Evolutionary conservation across 1,284 basidiomycete genomes (phyloP), one percentile per base, ranked within the genome.

Genomic region (Ceratobasidium sp.): DNA sequence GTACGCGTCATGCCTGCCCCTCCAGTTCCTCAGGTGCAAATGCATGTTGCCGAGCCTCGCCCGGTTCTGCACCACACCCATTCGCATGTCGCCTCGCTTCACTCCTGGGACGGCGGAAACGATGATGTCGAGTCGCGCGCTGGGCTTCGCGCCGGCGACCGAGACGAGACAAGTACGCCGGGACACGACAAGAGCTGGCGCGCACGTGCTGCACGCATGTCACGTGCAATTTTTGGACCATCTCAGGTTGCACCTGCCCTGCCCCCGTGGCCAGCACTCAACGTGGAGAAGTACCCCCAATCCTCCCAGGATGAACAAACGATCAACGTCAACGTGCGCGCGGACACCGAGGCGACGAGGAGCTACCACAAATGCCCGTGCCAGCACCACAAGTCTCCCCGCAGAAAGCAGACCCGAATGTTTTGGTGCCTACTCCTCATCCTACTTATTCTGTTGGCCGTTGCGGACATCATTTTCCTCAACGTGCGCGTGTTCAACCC

Each of bases 381-480:
- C 74, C 73, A 78, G 69, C 74, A 78, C 42, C 74, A 76, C 36
- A 75, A 75, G 38, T 71, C 75, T 71, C 81, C 79, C 77, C 80
- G 77, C 73, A 79, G 77, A 72, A 79, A 75, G 64, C 79, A 79
- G 9, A 70, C 28, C 7, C 67, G 28, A 75, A 76, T 76, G 77
- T 76, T 78, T 74, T 71, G 73, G 46, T 79, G 77, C 59, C 60
- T 80, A 28, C 75, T 83, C 46, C 28, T 80, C 74, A 40, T 78
- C 44, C 73, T 84, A 64, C 61, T 85, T 42, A 77, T 86, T 30
- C 78, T 86, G 36, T 80, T 82, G 69, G 78, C 86, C 28, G 78
- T 85, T 38, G 81, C 80, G 18, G 82, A 86, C 76, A 72, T 77
- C 38, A 74, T 82, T 56, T 81, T 82, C 73, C 77, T 86, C 71